phyloP scores from a whole-genome alignment of 495 filamentous ascomycete species.

The Jackrogersella multiformis region DNA sequence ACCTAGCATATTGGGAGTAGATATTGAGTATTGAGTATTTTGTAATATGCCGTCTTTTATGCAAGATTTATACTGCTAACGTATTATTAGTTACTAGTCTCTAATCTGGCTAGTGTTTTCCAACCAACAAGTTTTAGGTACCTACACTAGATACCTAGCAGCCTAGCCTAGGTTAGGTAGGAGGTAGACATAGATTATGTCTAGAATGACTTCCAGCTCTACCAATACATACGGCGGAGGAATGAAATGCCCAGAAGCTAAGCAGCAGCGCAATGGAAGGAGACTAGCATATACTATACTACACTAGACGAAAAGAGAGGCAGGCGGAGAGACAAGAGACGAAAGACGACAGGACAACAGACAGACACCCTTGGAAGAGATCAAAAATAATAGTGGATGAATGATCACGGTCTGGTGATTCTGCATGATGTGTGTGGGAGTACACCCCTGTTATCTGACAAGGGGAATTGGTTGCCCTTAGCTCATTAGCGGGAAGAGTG shows the following conservation, averaged over 20 bases:
- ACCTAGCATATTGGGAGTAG: neutral
- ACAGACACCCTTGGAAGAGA: too few species aligned
- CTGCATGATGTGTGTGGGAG: conserved; percentile 39
- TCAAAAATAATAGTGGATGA: conserved; percentile 25
- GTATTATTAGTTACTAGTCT: conserved; percentile 3
- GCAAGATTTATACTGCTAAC: neutral
- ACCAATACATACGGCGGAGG: neutral
- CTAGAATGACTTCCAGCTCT: neutral
- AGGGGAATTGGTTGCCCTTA: conserved; percentile 34
- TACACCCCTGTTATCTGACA: conserved; percentile 34
- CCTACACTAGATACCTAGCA: neutral
- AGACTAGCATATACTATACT: neutral
- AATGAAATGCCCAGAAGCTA: neutral
- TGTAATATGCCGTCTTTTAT: conserved; percentile 9
- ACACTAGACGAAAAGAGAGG: conserved; percentile 4
- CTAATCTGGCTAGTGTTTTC: neutral
- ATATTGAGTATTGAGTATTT: neutral
- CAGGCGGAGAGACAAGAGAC: conserved; percentile 18
- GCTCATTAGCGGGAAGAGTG: conserved; percentile 40
- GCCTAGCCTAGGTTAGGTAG: too few species aligned
- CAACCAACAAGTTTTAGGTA: neutral
- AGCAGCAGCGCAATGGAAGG: too few species aligned
- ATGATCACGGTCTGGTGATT: conserved; percentile 38
- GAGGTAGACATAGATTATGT: too few species aligned
- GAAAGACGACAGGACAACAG: conserved; percentile 17